A percentile compares a stretch with the other conserved stretches of the same genome.
These are phyloP conservation scores for Leucoagaricus sp. DNA, from an alignment of 1,284 basidiomycete species.

Conservation along the genomic window DNA sequence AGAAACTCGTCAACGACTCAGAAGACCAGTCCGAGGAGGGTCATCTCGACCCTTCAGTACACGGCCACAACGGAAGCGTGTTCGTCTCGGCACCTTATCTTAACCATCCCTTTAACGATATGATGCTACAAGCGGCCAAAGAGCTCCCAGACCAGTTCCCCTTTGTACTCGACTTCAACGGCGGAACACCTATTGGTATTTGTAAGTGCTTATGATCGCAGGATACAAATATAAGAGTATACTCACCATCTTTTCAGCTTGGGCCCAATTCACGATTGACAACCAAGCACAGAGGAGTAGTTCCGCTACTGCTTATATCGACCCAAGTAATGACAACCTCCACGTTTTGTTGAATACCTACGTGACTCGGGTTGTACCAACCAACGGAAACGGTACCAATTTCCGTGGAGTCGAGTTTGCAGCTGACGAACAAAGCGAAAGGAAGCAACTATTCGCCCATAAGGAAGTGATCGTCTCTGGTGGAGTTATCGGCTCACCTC, in stretches of 20 bases:
- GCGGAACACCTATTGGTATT: constrained; percentile 31
- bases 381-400: background rate
- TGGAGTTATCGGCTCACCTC: constrained; percentile 25
- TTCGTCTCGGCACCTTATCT: constrained; percentile 4
- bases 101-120: constrained; percentile 1
- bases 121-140: constrained; percentile 2
- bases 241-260: background rate
- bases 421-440: constrained; percentile 7
- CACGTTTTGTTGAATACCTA: constrained; percentile 37
- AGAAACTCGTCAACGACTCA: background rate
- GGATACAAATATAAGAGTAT: too few relatives aligned
- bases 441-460: constrained; percentile 5
- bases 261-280: constrained; percentile 17
- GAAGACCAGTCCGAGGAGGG: background rate
- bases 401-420: constrained; percentile 14
- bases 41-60: constrained; percentile 14
- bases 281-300: constrained; percentile 38
- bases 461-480: constrained; percentile 26
- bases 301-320: constrained; percentile 40
- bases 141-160: constrained; percentile 24
- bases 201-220: constrained; percentile 15
- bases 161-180: constrained; percentile 30
- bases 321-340: constrained; percentile 35
- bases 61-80: constrained; percentile 5
- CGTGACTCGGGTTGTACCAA: constrained; percentile 23